Conservation (phyloP, 139 green algal genomes). For the Deuterostichococcus epilithicus region DNA sequence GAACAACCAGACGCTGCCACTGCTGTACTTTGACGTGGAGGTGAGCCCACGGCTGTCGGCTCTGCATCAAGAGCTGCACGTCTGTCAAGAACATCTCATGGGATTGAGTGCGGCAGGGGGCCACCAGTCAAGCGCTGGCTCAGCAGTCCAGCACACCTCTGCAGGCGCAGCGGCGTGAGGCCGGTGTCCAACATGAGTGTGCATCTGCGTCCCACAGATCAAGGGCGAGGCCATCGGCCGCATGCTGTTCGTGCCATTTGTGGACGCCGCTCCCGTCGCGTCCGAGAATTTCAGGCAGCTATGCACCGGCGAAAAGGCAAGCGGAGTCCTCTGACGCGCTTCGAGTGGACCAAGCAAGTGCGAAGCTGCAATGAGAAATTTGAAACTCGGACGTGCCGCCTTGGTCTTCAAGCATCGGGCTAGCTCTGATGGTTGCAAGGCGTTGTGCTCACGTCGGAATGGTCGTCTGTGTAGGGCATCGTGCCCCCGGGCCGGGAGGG, state of each 20-base stretch:
- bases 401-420: no score
- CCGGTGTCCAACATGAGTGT: not conserved
- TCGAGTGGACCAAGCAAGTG: no score
- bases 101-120: no score
- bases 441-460: no score
- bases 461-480: not conserved
- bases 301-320: not conserved
- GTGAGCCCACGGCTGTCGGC: not conserved
- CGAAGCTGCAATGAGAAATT: no score
- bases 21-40: conserved; percentile 48
- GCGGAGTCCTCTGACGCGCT: no score
- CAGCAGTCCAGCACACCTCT: no score
- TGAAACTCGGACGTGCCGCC: no score
- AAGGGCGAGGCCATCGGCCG: not conserved
- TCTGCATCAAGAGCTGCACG: no score
- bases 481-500: not conserved
- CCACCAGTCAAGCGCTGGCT: no score
- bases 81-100: no score
- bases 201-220: not conserved
- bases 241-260: not conserved
- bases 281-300: not conserved
- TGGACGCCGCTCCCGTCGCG: not conserved
- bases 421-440: not conserved
- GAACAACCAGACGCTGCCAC: conserved; percentile 33
- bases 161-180: no score